A percentile compares a stretch with the other conserved stretches of the same genome.
phyloP scores from a whole-genome alignment of 345 rosid genomes.

The Aethionema arabicum region DNA sequence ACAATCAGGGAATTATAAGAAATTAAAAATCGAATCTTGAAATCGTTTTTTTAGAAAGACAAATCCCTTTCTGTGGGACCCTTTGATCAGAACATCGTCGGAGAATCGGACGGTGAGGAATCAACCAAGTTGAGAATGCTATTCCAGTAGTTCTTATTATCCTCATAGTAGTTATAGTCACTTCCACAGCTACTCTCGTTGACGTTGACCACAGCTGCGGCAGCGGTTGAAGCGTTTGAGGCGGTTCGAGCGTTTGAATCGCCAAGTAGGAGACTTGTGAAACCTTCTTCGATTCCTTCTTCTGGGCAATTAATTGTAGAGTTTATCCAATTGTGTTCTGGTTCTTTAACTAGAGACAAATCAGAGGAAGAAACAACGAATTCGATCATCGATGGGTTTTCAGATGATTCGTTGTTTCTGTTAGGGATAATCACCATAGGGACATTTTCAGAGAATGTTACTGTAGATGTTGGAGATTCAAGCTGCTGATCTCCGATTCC shows the following conservation, averaged over 20 bases:
- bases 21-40: too few relatives aligned
- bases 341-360: slow-evolving; percentile 50
- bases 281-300: slow-evolving; percentile 60
- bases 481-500: slow-evolving; percentile 46
- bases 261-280: slow-evolving; percentile 66
- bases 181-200: slow-evolving; percentile 31
- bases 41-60: background rate
- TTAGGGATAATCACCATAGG: slow-evolving; percentile 34
- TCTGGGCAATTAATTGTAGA: slow-evolving; percentile 24
- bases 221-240: background rate
- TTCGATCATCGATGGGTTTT: slow-evolving; percentile 44
- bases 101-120: slow-evolving; percentile 77
- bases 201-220: slow-evolving; percentile 9
- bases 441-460: slow-evolving; percentile 65
- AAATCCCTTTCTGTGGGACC: slow-evolving; percentile 12
- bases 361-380: slow-evolving; percentile 56
- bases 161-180: slow-evolving; percentile 61
- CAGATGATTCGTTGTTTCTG: slow-evolving; percentile 3
- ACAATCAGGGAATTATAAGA: slow-evolving; percentile 16
- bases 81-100: slow-evolving; percentile 48
- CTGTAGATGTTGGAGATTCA: slow-evolving; percentile 87
- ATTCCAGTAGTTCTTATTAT: slow-evolving; percentile 94
- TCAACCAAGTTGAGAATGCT: slow-evolving; percentile 91
- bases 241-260: slow-evolving; percentile 47
- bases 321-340: slow-evolving; percentile 60